Conservation (phyloP, 306 rosid species). For the Lathyrus sativus region DNA sequence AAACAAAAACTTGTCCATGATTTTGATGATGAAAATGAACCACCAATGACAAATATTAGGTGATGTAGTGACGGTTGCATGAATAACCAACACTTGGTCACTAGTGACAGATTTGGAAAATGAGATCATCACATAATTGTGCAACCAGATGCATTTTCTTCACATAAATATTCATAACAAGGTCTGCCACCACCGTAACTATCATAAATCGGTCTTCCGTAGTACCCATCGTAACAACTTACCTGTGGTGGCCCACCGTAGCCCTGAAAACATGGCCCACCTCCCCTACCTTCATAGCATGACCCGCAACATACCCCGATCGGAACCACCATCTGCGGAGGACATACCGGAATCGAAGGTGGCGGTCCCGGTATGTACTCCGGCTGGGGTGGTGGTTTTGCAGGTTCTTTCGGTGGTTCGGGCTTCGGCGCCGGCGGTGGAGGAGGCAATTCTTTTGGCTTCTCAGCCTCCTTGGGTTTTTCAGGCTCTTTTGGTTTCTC, state of each 20-base stretch:
- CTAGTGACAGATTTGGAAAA: not conserved
- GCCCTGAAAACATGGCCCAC: conserved; percentile 49
- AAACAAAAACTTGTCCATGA: not conserved
- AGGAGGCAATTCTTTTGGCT: not conserved
- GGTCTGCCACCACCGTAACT: conserved; percentile 56
- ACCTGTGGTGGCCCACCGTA: conserved; percentile 35
- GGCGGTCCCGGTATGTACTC: conserved; percentile 2
- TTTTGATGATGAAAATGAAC: not conserved
- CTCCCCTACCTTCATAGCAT: conserved; percentile 43
- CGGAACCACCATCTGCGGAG: conserved; percentile 24
- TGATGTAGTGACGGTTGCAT: not conserved
- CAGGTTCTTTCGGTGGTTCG: not conserved
- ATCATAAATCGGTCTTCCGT: conserved; percentile 56
- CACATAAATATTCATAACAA: conserved; percentile 45
- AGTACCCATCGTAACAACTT: conserved; percentile 40
- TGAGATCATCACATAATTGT: conserved; percentile 52
- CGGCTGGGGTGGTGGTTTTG: not conserved
- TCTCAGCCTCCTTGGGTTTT: conserved; percentile 28
- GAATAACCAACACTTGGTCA: not conserved
- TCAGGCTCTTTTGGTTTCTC: conserved; percentile 25
- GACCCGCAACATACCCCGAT: conserved; percentile 36
- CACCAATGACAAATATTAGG: not conserved
- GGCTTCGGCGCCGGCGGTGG: not conserved
- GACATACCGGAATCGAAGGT: conserved; percentile 1
- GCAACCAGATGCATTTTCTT: conserved; percentile 56